Percentiles rank a stretch among this genome's conserved stretches.
These are phyloP conservation scores for Zygoascus ofunaensis DNA, from an alignment of 805 yeast genomes.

Conservation along the genomic window DNA sequence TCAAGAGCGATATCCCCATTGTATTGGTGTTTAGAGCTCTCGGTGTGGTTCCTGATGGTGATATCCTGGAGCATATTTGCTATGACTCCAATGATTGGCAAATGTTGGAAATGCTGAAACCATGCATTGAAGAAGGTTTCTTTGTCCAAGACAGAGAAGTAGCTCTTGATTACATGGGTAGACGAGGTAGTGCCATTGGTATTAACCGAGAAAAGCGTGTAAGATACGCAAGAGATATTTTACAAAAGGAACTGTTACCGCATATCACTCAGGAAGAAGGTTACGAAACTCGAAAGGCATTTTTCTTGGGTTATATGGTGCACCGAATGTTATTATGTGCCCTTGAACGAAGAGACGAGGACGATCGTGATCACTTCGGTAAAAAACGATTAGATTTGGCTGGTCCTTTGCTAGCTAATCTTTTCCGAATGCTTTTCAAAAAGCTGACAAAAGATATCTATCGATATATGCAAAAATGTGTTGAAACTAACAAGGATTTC, in stretches of 20 bases:
- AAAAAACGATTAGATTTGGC: slow-evolving; percentile 97
- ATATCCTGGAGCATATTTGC: slow-evolving; percentile 94
- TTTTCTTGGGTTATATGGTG: slow-evolving; percentile 95
- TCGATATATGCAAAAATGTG: slow-evolving; percentile 98
- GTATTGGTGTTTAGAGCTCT: slow-evolving; percentile 95
- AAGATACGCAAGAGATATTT: slow-evolving; percentile 92
- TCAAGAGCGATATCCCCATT: slow-evolving; percentile 93
- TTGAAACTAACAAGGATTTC: slow-evolving; percentile 95
- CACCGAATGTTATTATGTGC: slow-evolving; percentile 92
- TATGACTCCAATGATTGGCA: slow-evolving; percentile 98
- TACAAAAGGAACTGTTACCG: slow-evolving; percentile 93
- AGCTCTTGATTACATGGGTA: slow-evolving; percentile 94
- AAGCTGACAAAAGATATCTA: slow-evolving; percentile 94
- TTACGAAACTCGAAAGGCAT: slow-evolving; percentile 92
- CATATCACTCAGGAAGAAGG: slow-evolving; percentile 98
- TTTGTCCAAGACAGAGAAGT: slow-evolving; percentile 97
- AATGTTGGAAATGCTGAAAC: slow-evolving; percentile 97
- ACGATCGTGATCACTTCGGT: slow-evolving; percentile 99
- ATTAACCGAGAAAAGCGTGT: slow-evolving; percentile 96
- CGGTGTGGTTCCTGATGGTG: slow-evolving; percentile 99
- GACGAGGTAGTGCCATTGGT: slow-evolving; percentile 96
- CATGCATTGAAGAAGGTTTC: slow-evolving; percentile 98
- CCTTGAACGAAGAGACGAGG: slow-evolving; percentile 93
- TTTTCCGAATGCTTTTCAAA: slow-evolving; percentile 88
- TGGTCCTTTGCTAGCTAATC: slow-evolving; percentile 92